Base-by-base conservation (phyloP, 2,329 filamentous ascomycete genomes). In the Diaporthe vexans region DNA sequence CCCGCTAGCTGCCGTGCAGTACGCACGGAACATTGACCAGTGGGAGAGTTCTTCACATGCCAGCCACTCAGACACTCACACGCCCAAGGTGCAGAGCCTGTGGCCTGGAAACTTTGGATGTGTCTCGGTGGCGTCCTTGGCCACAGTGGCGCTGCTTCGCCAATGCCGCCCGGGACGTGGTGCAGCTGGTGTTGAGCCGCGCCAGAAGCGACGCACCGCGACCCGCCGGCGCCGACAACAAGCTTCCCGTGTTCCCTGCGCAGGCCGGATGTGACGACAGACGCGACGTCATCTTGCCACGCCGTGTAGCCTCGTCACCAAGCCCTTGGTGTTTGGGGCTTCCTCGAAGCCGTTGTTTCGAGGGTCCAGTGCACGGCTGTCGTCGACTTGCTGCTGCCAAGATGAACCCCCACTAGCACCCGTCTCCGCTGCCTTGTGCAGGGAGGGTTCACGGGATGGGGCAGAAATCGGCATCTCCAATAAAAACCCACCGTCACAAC, bases 211-310 rank as follows among this genome's bases (percentile, higher is more conserved):
- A 33, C 29, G 4, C 29, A 48, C 59, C 24, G 59, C 59, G 51
- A 21, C 59, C 40, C 59, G 37, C 10, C 17, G 37, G 58, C 33
- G 59, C 11, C 4, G 24, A 48, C 40, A 48, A 65, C 40, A 65
- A 65, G 59, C 59, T 65, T 48, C 59, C 19, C 13, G 19, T 65
- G 59, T 33, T 65, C 59, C 40, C 59, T 65, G 59, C 43, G 24
- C 26, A 33, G 1, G 59, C 26, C 40, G 59, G 21, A 33, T 48
- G 59, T 26, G 21, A 63, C 59, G 40, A 51, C 40, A 48, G n/a
- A n/a, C 29, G 26, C 40, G 59, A 65, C 37, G 43, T 65, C 59
- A 65, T 65, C 59, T 48, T 65, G 59, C 59, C n/a, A 29, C 59
- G 21, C 59, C 9, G 40, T 29, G 19, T 65, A 51, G 61, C 61